Evolutionary conservation across 2,329 filamentous ascomycete species (phyloP), one percentile per base, ranked within the genome.

Genomic region (Scolecobasidium constrictum): DNA sequence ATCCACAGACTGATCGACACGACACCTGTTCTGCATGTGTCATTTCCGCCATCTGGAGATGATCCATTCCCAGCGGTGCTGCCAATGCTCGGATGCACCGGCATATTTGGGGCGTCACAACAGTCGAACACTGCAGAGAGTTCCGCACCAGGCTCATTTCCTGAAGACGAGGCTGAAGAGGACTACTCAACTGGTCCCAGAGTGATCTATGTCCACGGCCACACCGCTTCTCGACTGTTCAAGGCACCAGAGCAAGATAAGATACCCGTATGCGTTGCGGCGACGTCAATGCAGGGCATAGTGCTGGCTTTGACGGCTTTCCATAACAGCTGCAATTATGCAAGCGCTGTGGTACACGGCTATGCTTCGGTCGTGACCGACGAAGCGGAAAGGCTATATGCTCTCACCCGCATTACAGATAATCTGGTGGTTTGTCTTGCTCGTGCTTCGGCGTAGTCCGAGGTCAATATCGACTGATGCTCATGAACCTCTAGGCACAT

Each of bases 41-140:
- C 59, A 26, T 62, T 61, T 49, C 52, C 47, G 13, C 56, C 59
- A 38, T 52, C 55, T 1, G 19, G 18, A n/a, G 40, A 49, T 3
- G 45, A 48, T 18, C 38, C 38, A 22, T 50, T 53, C 43, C 61
- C 61, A 5, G 53, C 59, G 13, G 52, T 56, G 17, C 45, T 64
- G 5, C 61, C 62, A 13, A 62, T 64, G 60, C 47, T 62, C 5
- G 61, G 56, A n/a, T 64, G 61, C 42, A 64, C 59, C 2, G 59
- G 50, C 0, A 31, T 18, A 15, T 45, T 45, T 23, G 38, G 42
- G 7, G 4, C 38, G 5, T 18, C 22, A 2, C 18, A 31, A 19
- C 26, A 35, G 17, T 6, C 33, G 5, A 16, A 23, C 2, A 39
- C 37, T 31, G 4, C 40, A 16, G 6, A 11, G n/a, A 11, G 6